Conservation (phyloP, 352 stramenopile genomes). For the Globisporangium spiculum region DNA sequence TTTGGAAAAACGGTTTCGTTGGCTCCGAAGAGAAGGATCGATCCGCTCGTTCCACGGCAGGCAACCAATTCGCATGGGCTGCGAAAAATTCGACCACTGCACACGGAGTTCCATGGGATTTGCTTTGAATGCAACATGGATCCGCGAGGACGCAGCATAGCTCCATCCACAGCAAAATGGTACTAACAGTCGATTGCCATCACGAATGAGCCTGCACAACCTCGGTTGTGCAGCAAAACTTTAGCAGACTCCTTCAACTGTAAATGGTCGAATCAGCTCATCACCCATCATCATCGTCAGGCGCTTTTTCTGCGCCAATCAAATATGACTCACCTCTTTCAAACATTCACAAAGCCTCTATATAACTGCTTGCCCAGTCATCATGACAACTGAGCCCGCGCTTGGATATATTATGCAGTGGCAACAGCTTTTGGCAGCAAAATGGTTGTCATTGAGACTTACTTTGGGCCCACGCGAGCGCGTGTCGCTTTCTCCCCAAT, state of each 20-base stretch:
- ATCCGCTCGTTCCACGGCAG: neutral
- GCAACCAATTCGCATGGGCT: neutral
- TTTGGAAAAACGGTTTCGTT: neutral
- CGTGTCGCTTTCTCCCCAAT: neutral
- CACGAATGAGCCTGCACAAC: too few relatives aligned
- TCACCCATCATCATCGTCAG: neutral
- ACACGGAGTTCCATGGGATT: neutral
- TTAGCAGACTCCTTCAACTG: too few relatives aligned
- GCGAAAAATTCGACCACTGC: neutral
- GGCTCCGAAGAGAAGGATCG: neutral
- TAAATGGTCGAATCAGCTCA: neutral
- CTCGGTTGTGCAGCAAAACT: too few relatives aligned
- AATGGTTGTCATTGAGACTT: too few relatives aligned
- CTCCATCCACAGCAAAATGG: neutral
- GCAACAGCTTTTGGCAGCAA: too few relatives aligned
- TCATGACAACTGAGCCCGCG: too few relatives aligned
- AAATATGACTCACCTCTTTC: neutral
- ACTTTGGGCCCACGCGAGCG: too few relatives aligned
- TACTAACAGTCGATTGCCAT: neutral
- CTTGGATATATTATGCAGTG: too few relatives aligned
- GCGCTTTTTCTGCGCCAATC: neutral
- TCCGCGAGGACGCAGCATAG: neutral
- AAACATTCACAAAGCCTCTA: neutral
- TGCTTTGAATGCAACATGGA: neutral
- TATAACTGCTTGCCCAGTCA: too few relatives aligned